Base-by-base conservation (phyloP, 2,329 filamentous ascomycete species). In the Phyllosticta citribraziliensis region DNA sequence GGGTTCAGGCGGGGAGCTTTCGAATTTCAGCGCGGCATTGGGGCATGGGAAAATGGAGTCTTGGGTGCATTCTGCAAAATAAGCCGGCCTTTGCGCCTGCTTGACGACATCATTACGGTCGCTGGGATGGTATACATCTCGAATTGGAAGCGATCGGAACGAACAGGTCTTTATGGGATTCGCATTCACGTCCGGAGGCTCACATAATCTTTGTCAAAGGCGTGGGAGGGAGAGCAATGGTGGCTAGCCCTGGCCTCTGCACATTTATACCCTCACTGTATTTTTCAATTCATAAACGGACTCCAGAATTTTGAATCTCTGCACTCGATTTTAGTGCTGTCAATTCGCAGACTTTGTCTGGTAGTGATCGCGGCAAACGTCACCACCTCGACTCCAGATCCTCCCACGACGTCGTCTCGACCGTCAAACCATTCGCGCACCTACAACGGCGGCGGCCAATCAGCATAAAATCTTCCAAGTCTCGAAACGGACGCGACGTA, bases 401-500 rank as follows among this genome's bases (percentile, higher is more conserved):
- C 68, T 86, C 84, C 82, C 82, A 84, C 56, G 78, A 76, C 40
- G 84, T 87, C 35, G 84, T 86, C 70, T 87, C 84, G 14, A 86
- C 81, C 55, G 78, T 82, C 66, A 85, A 69, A 20, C 82, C 82
- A 66, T 78, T 75, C 25, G 77, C 78, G 69, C 83, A 80, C 65
- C 77, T 81, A 65, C 30, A 60, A 25, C 20, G 8, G 22, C 33
- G 24, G n/a, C 51, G 30, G 8, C 12, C 40, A 57, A 61, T 52
- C 62, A 52, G 55, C 35, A 77, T 55, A 19, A 51, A 30, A 30
- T 30, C n/a, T n/a, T n/a, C 4, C 40, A 6, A n/a, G 14, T 8
- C n/a, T 47, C 17, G n/a, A 47, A 40, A 22, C 33, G 10, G 27
- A 20, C 27, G 22, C 20, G 22, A 76, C 80, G 72, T 71, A 86